A percentile compares a stretch with the other conserved stretches of the same genome.
phyloP scores from a whole-genome alignment of 257 asterid genomes.

The Scutellaria baicalensis region DNA sequence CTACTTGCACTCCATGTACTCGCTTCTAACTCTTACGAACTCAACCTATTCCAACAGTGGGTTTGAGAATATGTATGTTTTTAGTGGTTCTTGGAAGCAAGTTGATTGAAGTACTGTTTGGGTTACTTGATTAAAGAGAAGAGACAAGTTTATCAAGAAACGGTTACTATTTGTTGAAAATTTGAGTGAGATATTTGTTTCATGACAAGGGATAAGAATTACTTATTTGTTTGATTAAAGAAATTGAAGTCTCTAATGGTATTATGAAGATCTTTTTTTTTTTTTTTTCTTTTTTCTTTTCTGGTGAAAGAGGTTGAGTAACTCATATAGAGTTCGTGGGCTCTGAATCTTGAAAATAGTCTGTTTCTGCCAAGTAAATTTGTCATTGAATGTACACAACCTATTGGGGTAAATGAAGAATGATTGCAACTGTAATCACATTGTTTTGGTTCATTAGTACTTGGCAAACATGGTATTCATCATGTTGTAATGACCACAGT shows the following conservation, averaged over 20 bases:
- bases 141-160: background rate
- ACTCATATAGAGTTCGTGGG: background rate
- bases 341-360: background rate
- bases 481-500: background rate
- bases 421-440: background rate
- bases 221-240: background rate
- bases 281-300: background rate
- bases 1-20: background rate
- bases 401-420: background rate
- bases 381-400: background rate
- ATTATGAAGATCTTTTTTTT: background rate
- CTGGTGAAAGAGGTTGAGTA: background rate
- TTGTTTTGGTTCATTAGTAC: background rate
- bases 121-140: background rate
- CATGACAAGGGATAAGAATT: background rate
- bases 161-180: background rate
- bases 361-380: background rate
- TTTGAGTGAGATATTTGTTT: background rate
- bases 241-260: background rate
- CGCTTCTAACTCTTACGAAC: too few species aligned
- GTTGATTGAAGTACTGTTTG: background rate
- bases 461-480: background rate
- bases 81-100: constrained; percentile 6
- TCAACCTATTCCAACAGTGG: too few species aligned
- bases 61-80: background rate